Evolutionary conservation across 2,329 filamentous ascomycete species (phyloP), one percentile per base, ranked within the genome.

Genomic region (Exophiala sp.): DNA sequence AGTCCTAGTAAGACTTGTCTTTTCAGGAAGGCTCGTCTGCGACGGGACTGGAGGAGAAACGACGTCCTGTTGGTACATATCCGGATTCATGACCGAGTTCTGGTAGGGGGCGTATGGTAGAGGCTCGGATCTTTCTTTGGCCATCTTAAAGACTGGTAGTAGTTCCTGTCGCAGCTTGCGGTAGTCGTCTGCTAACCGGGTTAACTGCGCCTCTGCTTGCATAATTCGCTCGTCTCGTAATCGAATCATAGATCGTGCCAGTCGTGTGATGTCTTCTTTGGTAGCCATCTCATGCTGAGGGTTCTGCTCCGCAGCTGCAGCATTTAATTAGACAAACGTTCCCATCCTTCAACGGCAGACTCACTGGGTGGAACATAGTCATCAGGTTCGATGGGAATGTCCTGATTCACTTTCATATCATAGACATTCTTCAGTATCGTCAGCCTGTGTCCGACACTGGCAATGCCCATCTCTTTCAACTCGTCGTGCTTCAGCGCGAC

Each of bases 381-480:
- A 65, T 96, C 92, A 58, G 87, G 86, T 68, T 97, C 92, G 64
- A 96, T 82, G 12, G 89, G 87, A 56, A 97, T 83, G 65, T 95
- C 91, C 67, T 96, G 91, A 61, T 90, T 90, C 70, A 92, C 87
- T 75, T 99, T 99, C 67, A 94, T 86, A 67, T 97, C 91, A 74
- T 96, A 97, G 50, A 97, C 91, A 65, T 86, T 91, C 75, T 96
- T 97, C 54, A 99, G 80, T 54, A 99, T 95, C 18, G 91, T 95
- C 65, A 99, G 78, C 56, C 94, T 86, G 74, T 99, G 94, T 38
- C 94, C 94, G 44, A 96, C 90, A 73, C 92, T 97, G 59, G 79
- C 78, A 61, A 99, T 88, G 44, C 91, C 91, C 85, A 97, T 92
- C 68, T 95, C 90, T 72, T 95, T 96, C 65, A 99, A 77, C 69